Conservation (phyloP, 129 eudicot species). For the Flaveria brownii region DNA sequence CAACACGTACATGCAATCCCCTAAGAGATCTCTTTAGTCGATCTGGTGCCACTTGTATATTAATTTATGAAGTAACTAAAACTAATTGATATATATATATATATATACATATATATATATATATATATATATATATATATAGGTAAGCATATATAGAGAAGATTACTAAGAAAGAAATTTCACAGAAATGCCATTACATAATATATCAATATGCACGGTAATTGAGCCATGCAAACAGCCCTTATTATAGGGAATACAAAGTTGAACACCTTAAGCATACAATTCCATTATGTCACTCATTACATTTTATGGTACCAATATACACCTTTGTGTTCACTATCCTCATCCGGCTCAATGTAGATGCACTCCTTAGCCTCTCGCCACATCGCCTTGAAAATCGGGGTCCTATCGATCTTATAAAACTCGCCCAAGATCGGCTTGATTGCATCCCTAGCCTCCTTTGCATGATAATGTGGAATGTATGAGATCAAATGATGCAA, state of each 20-base stretch:
- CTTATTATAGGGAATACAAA: slow-evolving; percentile 7
- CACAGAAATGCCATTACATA: not conserved
- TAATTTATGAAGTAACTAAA: not conserved
- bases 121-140: too few relatives aligned
- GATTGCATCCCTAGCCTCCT: slow-evolving; percentile 38
- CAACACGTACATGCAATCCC: too few relatives aligned
- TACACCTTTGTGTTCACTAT: slow-evolving; percentile 29
- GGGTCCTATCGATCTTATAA: slow-evolving; percentile 40
- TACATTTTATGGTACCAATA: slow-evolving; percentile 27
- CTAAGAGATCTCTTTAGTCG: too few relatives aligned
- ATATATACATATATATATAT: too few relatives aligned
- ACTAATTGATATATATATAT: too few relatives aligned
- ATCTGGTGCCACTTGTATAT: too few relatives aligned
- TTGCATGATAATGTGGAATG: slow-evolving; percentile 41
- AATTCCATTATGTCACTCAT: not conserved
- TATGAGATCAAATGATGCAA: slow-evolving; percentile 38
- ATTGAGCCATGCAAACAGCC: not conserved
- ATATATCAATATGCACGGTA: not conserved
- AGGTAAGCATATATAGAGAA: not conserved
- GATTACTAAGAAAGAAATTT: not conserved
- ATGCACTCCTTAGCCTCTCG: slow-evolving; percentile 39
- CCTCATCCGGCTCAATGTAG: slow-evolving; percentile 36
- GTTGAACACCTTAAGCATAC: not conserved
- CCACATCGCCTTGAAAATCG: slow-evolving; percentile 39
- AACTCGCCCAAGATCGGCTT: slow-evolving; percentile 36